A percentile compares a stretch with the other conserved stretches of the same genome.
Evolutionary conservation across 129 eudicot species (phyloP).

Genomic region (Mikania micrantha): DNA sequence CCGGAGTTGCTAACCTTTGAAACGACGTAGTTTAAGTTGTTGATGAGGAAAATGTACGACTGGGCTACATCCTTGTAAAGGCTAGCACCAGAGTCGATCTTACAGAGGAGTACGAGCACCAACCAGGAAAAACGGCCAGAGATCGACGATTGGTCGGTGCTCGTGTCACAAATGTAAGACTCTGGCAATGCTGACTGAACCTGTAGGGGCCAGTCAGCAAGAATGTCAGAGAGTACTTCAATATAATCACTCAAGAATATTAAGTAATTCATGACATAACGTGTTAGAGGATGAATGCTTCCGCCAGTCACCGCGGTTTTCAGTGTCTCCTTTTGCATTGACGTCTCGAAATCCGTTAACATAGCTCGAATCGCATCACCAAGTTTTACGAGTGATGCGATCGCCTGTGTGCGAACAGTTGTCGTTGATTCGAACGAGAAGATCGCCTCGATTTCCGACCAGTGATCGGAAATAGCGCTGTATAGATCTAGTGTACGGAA

Average conservation of each 20-base stretch:
- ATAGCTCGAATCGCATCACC: constrained; percentile 52
- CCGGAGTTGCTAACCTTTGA: constrained; percentile 52
- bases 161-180: constrained; percentile 42
- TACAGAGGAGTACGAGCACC: constrained; percentile 65
- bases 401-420: constrained; percentile 47
- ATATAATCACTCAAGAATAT: constrained; percentile 55
- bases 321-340: constrained; percentile 60
- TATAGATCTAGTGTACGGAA: constrained; percentile 58
- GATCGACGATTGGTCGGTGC: constrained; percentile 27
- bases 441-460: constrained; percentile 56
- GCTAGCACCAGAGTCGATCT: constrained; percentile 68
- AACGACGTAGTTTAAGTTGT: constrained; percentile 86
- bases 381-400: constrained; percentile 39
- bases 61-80: constrained; percentile 65
- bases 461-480: constrained; percentile 43
- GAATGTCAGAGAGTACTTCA: constrained; percentile 43
- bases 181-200: constrained; percentile 58
- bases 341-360: constrained; percentile 59
- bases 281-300: constrained; percentile 76
- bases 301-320: constrained; percentile 58
- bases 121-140: constrained; percentile 62
- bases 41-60: constrained; percentile 67
- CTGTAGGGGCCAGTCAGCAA: constrained; percentile 49
- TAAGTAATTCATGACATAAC: constrained; percentile 86
- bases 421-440: constrained; percentile 57